A percentile compares a stretch with the other conserved stretches of the same genome.
Evolutionary conservation across 805 yeast genomes (phyloP).

Genomic region (Clavispora vitiphila): DNA sequence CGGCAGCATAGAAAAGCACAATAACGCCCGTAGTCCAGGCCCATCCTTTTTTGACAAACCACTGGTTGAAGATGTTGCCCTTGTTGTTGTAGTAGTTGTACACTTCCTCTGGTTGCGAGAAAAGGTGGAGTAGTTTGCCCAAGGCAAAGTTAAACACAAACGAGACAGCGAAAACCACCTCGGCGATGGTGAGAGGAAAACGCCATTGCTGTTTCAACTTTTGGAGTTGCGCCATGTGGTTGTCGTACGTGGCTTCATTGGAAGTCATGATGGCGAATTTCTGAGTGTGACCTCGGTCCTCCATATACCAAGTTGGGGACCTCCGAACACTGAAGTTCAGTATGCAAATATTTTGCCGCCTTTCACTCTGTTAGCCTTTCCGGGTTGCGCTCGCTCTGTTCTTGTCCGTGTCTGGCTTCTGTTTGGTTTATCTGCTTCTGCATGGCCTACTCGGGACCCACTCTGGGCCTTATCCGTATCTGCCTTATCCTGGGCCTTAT

Average conservation of each 20-base stretch:
- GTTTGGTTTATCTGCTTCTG: too few relatives aligned
- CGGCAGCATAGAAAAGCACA: constrained; percentile 21
- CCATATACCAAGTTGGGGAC: constrained; percentile 1
- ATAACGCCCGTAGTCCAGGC: constrained; percentile 61
- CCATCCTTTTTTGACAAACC: constrained; percentile 91
- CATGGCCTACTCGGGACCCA: too few relatives aligned
- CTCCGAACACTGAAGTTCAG: too few relatives aligned
- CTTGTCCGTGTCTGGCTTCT: too few relatives aligned
- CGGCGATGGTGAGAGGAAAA: constrained; percentile 15
- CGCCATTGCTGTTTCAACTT: neutral
- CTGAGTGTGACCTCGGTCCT: neutral
- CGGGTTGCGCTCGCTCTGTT: too few relatives aligned
- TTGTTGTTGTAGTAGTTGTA: constrained; percentile 54
- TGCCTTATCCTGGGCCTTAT: too few relatives aligned
- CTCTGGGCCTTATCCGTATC: neutral
- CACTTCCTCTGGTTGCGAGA: constrained; percentile 43
- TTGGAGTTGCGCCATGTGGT: constrained; percentile 2
- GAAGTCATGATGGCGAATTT: neutral
- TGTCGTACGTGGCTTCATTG: neutral
- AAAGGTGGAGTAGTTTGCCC: constrained; percentile 47
- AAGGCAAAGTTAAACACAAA: constrained; percentile 38
- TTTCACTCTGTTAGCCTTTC: too few relatives aligned
- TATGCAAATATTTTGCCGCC: too few relatives aligned
- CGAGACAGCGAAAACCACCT: constrained; percentile 26
- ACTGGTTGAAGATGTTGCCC: constrained; percentile 61